These are phyloP conservation scores for Boletus sensibilis DNA, from an alignment of 768 basidiomycete species.

Conservation along the genomic window DNA sequence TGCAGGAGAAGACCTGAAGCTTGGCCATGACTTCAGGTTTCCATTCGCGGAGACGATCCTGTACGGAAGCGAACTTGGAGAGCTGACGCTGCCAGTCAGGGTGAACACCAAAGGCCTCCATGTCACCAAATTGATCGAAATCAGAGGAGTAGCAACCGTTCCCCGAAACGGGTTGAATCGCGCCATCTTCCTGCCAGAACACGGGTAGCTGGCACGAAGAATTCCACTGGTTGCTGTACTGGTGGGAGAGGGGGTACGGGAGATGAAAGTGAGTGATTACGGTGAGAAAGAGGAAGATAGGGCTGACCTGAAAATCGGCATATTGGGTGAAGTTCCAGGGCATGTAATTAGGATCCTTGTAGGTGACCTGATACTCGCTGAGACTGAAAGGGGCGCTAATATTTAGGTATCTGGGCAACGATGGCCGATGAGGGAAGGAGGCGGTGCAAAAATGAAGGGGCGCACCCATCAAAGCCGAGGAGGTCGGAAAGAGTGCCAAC, in stretches of 20 bases:
- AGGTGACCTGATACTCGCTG: constrained; percentile 68
- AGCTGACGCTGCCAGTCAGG: constrained; percentile 93
- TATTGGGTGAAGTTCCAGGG: constrained; percentile 90
- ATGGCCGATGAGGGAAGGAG: constrained; percentile 12
- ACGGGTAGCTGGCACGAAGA: constrained; percentile 69
- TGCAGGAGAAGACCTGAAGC: constrained; percentile 77
- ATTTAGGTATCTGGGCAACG: constrained; percentile 58
- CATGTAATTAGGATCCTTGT: constrained; percentile 71
- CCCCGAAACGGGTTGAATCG: constrained; percentile 46
- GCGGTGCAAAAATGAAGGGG: constrained; percentile 9
- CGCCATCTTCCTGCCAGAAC: constrained; percentile 80
- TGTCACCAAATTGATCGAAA: constrained; percentile 95
- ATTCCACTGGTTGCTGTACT: constrained; percentile 74
- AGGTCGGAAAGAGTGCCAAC: constrained; percentile 91
- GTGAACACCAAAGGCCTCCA: constrained; percentile 97
- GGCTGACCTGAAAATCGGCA: constrained; percentile 69
- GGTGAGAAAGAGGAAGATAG: not conserved
- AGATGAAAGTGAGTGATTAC: not conserved
- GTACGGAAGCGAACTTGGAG: constrained; percentile 93
- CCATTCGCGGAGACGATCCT: constrained; percentile 96
- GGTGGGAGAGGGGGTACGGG: not conserved
- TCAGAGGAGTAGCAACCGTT: constrained; percentile 79
- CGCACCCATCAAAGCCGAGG: constrained; percentile 80
- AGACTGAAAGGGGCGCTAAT: constrained; percentile 75
- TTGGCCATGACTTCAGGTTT: constrained; percentile 73